phyloP scores from a whole-genome alignment of 179 eudicot genomes.

The Actinidia arguta region DNA sequence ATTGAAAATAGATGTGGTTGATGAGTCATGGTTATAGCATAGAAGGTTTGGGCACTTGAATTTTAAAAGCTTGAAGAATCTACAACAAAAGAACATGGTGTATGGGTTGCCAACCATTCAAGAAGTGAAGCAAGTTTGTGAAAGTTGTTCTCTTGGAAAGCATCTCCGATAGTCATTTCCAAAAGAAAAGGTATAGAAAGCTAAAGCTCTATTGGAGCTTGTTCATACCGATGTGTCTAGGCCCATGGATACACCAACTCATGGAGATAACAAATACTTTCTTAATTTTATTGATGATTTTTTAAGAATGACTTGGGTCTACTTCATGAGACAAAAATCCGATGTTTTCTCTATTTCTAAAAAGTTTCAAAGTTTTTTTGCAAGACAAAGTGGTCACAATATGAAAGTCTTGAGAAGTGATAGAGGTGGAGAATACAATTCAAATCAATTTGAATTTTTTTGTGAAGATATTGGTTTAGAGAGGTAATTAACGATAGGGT shows the following conservation, averaged over 20 bases:
- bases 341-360: slow-evolving; percentile 16
- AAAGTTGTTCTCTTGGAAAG: no score
- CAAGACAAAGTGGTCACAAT: slow-evolving; percentile 2
- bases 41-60: background rate
- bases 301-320: slow-evolving; percentile 20
- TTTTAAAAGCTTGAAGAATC: no score
- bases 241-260: no score
- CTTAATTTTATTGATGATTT: slow-evolving; percentile 16
- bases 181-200: no score
- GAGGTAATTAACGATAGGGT: background rate
- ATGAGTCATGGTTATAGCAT: background rate
- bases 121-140: no score
- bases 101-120: background rate
- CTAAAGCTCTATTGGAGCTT: no score
- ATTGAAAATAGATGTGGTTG: background rate
- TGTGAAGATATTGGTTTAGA: slow-evolving; percentile 14
- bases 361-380: slow-evolving; percentile 12
- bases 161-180: no score
- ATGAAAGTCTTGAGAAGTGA: background rate
- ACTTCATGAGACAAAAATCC: slow-evolving; percentile 20
- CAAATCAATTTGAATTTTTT: slow-evolving; percentile 1
- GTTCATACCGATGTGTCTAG: no score
- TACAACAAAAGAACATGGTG: background rate
- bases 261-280: background rate
- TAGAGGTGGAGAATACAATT: background rate